Percentiles rank a stretch among this genome's conserved stretches.
These are phyloP conservation scores for Vanrija sp. DNA, from an alignment of 1,284 basidiomycete genomes.

Conservation along the genomic window DNA sequence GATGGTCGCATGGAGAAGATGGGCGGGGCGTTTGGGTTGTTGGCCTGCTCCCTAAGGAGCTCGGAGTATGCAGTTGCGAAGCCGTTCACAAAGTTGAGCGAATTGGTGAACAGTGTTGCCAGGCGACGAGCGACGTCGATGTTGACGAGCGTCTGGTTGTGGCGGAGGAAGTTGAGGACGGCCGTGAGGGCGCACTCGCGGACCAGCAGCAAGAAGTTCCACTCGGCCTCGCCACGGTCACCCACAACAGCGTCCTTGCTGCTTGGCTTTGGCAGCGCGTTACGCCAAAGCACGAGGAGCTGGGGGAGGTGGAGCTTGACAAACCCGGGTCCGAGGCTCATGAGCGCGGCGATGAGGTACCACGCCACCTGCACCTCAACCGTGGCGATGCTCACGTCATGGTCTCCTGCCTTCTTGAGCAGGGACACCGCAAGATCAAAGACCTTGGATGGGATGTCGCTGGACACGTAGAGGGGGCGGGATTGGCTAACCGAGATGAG, in stretches of 20 bases:
- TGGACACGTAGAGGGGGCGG: conserved; percentile 88
- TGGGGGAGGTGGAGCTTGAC: conserved; percentile 88
- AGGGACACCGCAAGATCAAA: conserved; percentile 87
- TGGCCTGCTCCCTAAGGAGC: conserved; percentile 45
- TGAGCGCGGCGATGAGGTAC: conserved; percentile 84
- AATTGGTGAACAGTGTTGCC: conserved; percentile 79
- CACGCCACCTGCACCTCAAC: conserved; percentile 92
- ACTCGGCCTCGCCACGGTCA: conserved; percentile 70
- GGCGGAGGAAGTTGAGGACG: conserved; percentile 78
- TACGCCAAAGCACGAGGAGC: conserved; percentile 90
- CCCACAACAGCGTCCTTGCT: conserved; percentile 70
- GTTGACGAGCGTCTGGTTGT: conserved; percentile 76
- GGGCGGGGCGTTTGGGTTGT: conserved; percentile 25
- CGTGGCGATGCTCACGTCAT: conserved; percentile 74
- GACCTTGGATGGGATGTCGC: conserved; percentile 85
- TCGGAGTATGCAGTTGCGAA: conserved; percentile 51
- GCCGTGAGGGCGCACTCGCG: conserved; percentile 86
- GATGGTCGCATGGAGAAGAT: conserved; percentile 57
- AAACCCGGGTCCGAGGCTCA: conserved; percentile 90
- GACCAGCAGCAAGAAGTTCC: conserved; percentile 87
- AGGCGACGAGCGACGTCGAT: conserved; percentile 86
- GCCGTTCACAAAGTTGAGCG: conserved; percentile 76
- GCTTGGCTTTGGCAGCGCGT: conserved; percentile 90
- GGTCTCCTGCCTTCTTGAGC: conserved; percentile 84
- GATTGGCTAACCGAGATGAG: conserved; percentile 80